Conservation (phyloP, 768 basidiomycete species). For the Lanmaoa pseudosensibilis region DNA sequence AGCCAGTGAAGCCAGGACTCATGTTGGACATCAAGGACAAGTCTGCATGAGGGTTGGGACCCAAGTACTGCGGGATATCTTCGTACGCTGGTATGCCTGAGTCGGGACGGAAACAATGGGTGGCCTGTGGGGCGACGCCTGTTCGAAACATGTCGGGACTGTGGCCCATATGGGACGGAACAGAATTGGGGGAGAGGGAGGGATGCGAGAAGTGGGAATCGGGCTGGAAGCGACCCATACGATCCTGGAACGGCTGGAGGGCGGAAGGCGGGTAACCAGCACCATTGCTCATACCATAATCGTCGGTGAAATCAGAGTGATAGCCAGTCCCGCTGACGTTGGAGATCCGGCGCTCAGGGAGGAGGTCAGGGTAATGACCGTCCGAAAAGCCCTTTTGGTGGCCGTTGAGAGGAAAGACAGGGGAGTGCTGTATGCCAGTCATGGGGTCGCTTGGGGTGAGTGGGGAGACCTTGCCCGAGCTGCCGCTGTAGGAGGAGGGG, state of each 20-base stretch:
- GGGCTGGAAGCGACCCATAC: constrained; percentile 53
- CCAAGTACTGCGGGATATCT: constrained; percentile 58
- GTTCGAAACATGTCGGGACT: constrained; percentile 56
- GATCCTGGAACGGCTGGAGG: constrained; percentile 61
- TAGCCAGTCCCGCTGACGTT: constrained; percentile 46
- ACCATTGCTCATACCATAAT: constrained; percentile 52
- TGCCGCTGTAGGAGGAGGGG: constrained; percentile 55
- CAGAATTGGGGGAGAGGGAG: constrained; percentile 38
- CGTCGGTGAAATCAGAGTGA: constrained; percentile 62
- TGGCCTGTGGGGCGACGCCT: constrained; percentile 70
- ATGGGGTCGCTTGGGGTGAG: constrained; percentile 69
- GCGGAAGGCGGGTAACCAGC: constrained; percentile 49
- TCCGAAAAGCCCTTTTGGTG: constrained; percentile 58
- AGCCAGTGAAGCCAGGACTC: constrained; percentile 59
- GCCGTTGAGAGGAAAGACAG: constrained; percentile 46
- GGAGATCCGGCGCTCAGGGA: constrained; percentile 59
- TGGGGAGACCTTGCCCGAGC: constrained; percentile 75
- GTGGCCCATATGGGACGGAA: constrained; percentile 53
- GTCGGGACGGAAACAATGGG: constrained; percentile 59
- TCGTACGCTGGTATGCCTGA: constrained; percentile 52
- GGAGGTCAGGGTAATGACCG: constrained; percentile 55
- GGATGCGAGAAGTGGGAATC: constrained; percentile 53
- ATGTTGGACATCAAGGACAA: constrained; percentile 62
- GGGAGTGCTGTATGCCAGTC: constrained; percentile 53
- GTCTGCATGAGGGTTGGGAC: constrained; percentile 52